Evolutionary conservation across 2,329 filamentous ascomycete species (phyloP).

Genomic region (Alternaria consortialis): DNA sequence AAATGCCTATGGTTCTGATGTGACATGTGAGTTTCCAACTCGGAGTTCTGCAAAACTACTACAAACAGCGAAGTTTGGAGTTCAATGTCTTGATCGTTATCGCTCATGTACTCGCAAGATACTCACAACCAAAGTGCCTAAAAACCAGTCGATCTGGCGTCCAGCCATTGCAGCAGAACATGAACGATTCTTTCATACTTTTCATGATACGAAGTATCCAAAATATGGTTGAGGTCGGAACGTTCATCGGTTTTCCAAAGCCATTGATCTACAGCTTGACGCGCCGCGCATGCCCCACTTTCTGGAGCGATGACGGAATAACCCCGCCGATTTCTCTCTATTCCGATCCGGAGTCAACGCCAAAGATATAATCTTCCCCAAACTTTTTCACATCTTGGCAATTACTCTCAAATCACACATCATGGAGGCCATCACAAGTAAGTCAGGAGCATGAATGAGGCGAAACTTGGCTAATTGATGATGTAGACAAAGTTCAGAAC

Average conservation of each 20-base stretch:
- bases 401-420: constrained; percentile 26
- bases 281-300: constrained; percentile 13
- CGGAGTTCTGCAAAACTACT: background rate
- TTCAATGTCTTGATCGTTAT: background rate
- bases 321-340: constrained; percentile 35
- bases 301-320: constrained; percentile 49
- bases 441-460: constrained; percentile 14
- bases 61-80: background rate
- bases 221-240: background rate
- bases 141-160: background rate
- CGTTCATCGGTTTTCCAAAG: constrained; percentile 2
- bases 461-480: constrained; percentile 26
- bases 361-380: constrained; percentile 35
- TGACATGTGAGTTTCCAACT: no score
- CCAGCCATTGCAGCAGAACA: background rate
- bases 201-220: background rate
- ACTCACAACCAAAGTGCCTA: background rate
- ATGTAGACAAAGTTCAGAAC: constrained; percentile 44
- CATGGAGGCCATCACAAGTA: constrained; percentile 52
- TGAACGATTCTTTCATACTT: background rate
- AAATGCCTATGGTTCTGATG: rapidly evolving
- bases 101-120: background rate
- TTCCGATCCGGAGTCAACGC: constrained; percentile 45
- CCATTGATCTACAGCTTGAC: constrained; percentile 8
- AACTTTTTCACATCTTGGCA: constrained; percentile 18